Evolutionary conservation across 495 filamentous ascomycete genomes (phyloP), one percentile per base, ranked within the genome.

Genomic region (Poronia punctata): DNA sequence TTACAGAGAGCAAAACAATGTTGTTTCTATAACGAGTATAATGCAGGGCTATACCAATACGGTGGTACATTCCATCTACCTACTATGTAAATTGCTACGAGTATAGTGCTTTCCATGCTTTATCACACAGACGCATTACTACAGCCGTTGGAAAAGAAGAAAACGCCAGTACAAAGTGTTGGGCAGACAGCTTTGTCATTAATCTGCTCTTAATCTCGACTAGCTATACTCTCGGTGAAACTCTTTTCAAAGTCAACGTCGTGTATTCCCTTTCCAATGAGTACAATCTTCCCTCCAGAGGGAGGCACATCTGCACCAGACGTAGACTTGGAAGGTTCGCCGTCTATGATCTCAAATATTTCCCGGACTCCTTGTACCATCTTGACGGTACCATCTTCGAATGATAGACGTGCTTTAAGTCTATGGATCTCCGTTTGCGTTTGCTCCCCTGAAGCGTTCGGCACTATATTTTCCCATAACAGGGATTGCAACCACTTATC

Each of bases 341-440:
- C 66, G 41, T 94, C 87, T 22, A 86, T 70, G 12, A 97, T 84
- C 54, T 97, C 92, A 56, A 96, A 98, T 6, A 95, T 70, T 40
- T 96, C 90, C 22, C 90, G 69, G 3, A 98, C 92, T 12, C 89
- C 92, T 57, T 98, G 92, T 4, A 96, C 73, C 48, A 97, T 77
- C 54, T 82, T 83, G 21, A 71, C 70, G 2, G 61, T 61, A 0
- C 86, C 87, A 46, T 82, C 71, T 1, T 66, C 49, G 5, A 83
- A 56, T 0, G 68, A 59, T 4, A 95, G 42, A 14, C 83, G 79
- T 7, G 87, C 89, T 60, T 98, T 98, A 20, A 88, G 51, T 4
- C 92, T 76, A 56, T 98, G 88, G 21, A 98, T 79, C 43, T 93
- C 86, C 71, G 88, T 50, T 24, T 47, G 7, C 16, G 46, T 23